Evolutionary conservation across 331 rosid species (phyloP), one percentile per base, ranked within the genome.

Genomic region (Malus hybrid): DNA sequence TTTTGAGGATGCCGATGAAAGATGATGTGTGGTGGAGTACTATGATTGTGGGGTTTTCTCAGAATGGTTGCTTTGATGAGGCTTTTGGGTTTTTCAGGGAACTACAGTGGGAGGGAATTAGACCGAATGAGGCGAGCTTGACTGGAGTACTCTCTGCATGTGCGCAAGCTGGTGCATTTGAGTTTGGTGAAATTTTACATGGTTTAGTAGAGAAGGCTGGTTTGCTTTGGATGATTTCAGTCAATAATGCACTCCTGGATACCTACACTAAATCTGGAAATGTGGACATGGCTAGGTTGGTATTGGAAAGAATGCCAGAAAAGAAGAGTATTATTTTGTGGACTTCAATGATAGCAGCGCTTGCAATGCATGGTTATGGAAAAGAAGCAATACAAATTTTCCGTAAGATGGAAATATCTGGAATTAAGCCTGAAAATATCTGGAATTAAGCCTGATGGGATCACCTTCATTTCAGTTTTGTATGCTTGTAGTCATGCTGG

Each of bases 401-500:
- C 63, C 70, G 67, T 71, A 80, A 87, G 77, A 94, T 94, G 95
- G 93, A 88, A 74, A 83, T 48, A 9, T 82, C 79, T 46, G 88
- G 91, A 71, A 71, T 84, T 74, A 80, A 75, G 78, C 96, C 89
- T 3, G 98, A 94, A 88, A 74, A 83, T 48, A 9, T 82, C 79
- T 46, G 88, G 91, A 71, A 71, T 84, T 74, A 80, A 75, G 78
- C 96, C 89, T 3, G 98, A 94, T 22, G 90, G 92, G 33, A 55
- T 94, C 81, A 81, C 89, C 58, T 88, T 88, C 81, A 86, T 94
- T 82, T 91, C 95, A 15, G 79, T 94, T 18, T 80, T 90, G 29
- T 91, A 94, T 80, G 93, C 95, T 39, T 91, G 98, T 74, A 91
- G 93, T 68, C 97, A 90, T 70, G 90, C 95, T 29, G 92, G 95